Conservation (phyloP, 129 eudicot genomes). For the Tanacetum coccineum region DNA sequence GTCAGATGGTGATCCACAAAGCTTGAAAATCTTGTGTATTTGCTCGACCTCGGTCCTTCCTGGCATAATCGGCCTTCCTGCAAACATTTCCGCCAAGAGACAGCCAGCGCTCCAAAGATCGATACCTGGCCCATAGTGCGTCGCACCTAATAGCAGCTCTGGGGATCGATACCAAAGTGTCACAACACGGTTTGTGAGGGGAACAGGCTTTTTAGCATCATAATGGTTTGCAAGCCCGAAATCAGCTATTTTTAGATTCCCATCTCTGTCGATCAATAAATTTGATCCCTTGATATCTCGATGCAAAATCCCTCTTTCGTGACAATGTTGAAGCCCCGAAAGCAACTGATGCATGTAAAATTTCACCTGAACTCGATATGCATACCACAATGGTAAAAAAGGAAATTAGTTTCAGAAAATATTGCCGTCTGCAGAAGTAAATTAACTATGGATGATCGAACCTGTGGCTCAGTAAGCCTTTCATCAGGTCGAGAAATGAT, state of each 20-base stretch:
- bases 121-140: slow-evolving; percentile 55
- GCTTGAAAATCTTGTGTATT: slow-evolving; percentile 66
- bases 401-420: neutral
- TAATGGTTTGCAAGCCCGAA: slow-evolving; percentile 62
- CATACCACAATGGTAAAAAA: neutral
- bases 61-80: slow-evolving; percentile 66
- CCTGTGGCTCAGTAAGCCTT: slow-evolving; percentile 63
- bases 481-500: slow-evolving; percentile 49
- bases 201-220: slow-evolving; percentile 39
- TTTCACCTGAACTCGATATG: slow-evolving; percentile 39
- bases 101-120: slow-evolving; percentile 86
- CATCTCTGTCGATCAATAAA: slow-evolving; percentile 50
- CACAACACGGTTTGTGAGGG: slow-evolving; percentile 62
- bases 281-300: slow-evolving; percentile 71
- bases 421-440: neutral
- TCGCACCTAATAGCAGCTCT: slow-evolving; percentile 55
- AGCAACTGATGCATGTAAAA: slow-evolving; percentile 63
- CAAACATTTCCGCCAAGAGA: slow-evolving; percentile 73
- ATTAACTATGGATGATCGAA: neutral
- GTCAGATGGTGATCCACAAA: slow-evolving; percentile 75
- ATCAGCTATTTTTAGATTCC: slow-evolving; percentile 65
- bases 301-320: slow-evolving; percentile 68
- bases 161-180: slow-evolving; percentile 82
- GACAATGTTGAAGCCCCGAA: slow-evolving; percentile 72
- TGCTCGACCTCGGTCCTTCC: slow-evolving; percentile 75